Percentiles rank a stretch among this genome's conserved stretches.
phyloP scores from a whole-genome alignment of 1,139 yeast species.

The Candida pseudocylindracea region DNA sequence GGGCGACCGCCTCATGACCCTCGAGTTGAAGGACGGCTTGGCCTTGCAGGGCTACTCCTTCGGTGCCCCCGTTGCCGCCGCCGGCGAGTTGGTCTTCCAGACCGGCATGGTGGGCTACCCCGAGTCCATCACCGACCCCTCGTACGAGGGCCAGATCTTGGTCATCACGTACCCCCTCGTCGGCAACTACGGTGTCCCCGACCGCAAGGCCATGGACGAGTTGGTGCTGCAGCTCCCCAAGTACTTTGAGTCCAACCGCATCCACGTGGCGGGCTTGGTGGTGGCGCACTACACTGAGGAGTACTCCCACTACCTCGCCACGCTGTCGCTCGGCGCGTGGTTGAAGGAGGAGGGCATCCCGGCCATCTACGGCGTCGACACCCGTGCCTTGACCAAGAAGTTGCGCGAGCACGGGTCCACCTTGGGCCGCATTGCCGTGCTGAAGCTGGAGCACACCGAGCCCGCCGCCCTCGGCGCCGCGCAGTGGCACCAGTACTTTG shows the following conservation, averaged over 20 bases:
- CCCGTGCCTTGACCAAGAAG: conserved; percentile 83
- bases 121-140: conserved; percentile 95
- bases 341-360: conserved; percentile 80
- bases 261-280: conserved; percentile 92
- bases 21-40: conserved; percentile 82
- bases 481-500: conserved; percentile 41
- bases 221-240: conserved; percentile 66
- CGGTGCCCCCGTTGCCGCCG: conserved; percentile 75
- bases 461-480: conserved; percentile 15
- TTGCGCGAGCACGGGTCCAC: conserved; percentile 87
- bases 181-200: conserved; percentile 99
- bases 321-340: conserved; percentile 86
- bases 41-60: conserved; percentile 92
- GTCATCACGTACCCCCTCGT: conserved; percentile 93
- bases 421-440: conserved; percentile 62
- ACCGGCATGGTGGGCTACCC: conserved; percentile 99
- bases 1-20: conserved; percentile 66
- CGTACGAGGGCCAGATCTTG: conserved; percentile 93
- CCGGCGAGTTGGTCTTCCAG: conserved; percentile 98
- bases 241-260: conserved; percentile 70
- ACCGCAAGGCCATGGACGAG: conserved; percentile 48
- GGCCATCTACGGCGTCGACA: conserved; percentile 94
- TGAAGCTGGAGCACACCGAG: conserved; percentile 19
- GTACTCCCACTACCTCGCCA: conserved; percentile 83
- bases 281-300: conserved; percentile 96